A percentile compares a stretch with the other conserved stretches of the same genome.
Evolutionary conservation across 306 rosid species (phyloP).

Genomic region (Castanea crenata): DNA sequence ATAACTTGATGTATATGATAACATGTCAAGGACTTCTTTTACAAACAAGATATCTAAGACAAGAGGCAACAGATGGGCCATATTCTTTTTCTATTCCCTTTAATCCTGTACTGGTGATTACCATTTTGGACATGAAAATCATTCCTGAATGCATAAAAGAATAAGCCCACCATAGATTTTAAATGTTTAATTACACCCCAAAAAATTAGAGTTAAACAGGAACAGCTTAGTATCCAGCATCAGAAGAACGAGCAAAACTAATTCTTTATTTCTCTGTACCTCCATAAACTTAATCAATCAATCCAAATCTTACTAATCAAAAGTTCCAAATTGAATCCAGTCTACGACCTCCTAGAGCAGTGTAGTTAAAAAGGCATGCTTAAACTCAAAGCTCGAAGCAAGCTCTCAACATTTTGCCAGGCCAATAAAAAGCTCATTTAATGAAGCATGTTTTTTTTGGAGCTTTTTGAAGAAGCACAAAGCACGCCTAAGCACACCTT

Average conservation of each 20-base stretch:
- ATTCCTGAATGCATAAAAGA: neutral
- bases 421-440: too few relatives aligned
- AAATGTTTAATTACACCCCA: too few relatives aligned
- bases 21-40: neutral
- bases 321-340: neutral
- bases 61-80: neutral
- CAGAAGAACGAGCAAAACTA: too few relatives aligned
- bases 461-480: too few relatives aligned
- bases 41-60: neutral
- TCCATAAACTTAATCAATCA: neutral
- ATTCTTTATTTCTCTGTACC: too few relatives aligned
- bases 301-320: neutral
- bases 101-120: neutral
- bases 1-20: neutral
- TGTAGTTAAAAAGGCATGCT: too few relatives aligned
- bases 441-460: too few relatives aligned
- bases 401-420: too few relatives aligned
- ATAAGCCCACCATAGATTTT: too few relatives aligned
- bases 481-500: too few relatives aligned
- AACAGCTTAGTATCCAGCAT: neutral
- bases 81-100: neutral
- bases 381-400: too few relatives aligned
- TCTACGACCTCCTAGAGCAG: too few relatives aligned
- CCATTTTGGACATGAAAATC: neutral
- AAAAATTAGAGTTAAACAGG: neutral